Evolutionary conservation across 2,329 filamentous ascomycete genomes (phyloP).

Genomic region (Macroventuria anomochaeta): DNA sequence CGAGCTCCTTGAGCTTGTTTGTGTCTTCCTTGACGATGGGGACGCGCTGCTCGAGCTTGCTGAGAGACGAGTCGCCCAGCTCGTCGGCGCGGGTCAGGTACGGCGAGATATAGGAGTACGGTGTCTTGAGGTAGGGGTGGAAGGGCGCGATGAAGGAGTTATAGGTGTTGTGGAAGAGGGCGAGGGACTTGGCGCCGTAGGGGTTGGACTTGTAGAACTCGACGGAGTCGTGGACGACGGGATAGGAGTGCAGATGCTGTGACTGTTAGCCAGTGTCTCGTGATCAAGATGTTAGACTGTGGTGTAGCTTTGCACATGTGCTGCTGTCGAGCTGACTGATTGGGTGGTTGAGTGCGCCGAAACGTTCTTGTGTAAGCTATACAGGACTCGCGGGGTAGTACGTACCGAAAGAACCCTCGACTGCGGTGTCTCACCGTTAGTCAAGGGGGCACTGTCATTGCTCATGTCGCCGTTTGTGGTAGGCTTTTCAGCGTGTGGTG

Average conservation of each 20-base stretch:
- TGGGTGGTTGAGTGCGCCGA: conserved; percentile 9
- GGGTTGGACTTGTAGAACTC: conserved; percentile 80
- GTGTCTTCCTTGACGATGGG: conserved; percentile 59
- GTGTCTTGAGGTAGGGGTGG: conserved; percentile 77
- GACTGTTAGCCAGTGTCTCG: conserved; percentile 13
- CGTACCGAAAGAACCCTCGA: conserved; percentile 51
- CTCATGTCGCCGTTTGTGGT: conserved; percentile 43
- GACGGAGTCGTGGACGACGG: conserved; percentile 80
- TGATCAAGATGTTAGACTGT: background rate
- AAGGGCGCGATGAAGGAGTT: conserved; percentile 77
- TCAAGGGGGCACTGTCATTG: conserved; percentile 39
- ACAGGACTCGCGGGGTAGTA: conserved; percentile 15
- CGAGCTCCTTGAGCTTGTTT: conserved; percentile 48
- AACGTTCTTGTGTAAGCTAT: conserved; percentile 11
- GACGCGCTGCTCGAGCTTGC: conserved; percentile 46
- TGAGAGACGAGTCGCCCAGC: conserved; percentile 48
- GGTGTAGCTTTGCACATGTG: conserved; percentile 1
- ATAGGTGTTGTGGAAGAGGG: conserved; percentile 77
- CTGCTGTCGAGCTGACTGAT: conserved; percentile 12
- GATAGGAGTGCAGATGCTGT: conserved; percentile 85
- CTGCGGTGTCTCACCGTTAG: conserved; percentile 50
- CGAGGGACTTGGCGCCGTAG: conserved; percentile 81
- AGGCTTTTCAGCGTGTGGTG: conserved; percentile 45
- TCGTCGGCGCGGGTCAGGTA: conserved; percentile 83
- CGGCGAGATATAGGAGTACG: conserved; percentile 81